Base-by-base conservation (phyloP, 371 early-diverging fungal species). In the Mucor saturninus region DNA sequence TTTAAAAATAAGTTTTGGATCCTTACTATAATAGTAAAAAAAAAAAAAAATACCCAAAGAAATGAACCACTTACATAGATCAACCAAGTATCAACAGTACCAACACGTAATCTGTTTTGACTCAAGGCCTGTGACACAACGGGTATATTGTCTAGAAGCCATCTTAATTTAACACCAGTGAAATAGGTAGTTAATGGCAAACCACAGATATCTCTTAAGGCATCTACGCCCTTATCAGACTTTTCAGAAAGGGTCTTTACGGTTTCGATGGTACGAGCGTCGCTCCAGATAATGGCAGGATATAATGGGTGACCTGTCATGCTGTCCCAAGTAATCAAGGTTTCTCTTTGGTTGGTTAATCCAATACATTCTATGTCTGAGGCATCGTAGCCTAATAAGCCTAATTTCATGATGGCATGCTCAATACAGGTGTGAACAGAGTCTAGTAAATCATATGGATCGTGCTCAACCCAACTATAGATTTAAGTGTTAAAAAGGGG, bases 331-430 rank as follows among this genome's bases (percentile, higher is more conserved):
- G 85, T 91, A 40, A 95, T 85, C 2, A 90, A 83, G 1, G 98
- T 96, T 72, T 98, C 98, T 63, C 98, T 85, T 77, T 98, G 98
- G 74, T 97, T 98, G 32, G 97, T 97, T 58, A 98, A 87, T 10
- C 98, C 98, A 39, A 97, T 69, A 75, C 86, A 77, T 71, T 85
- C 84, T 61, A 97, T 83, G 71, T 89, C 85, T 29, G 60, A 64
- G 29, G 85, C 71, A 5, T 83, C 61, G 56, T 87, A 74, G 40
- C 93, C 94, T 45, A 81, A 59, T 2, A 76, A 62, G 52, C 75
- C 76, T 60, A 95, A 81, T 56, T 91, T 89, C 45, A 80, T 77
- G 29, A 86, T 73, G 0, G 88, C 87, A 31, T 87, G 85, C 4
- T 84, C 83, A 40, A 96, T 86, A 76, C 95, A 95, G 2, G 68